Base-by-base conservation (phyloP, 257 asterid genomes). In the Solanum virginianum region DNA sequence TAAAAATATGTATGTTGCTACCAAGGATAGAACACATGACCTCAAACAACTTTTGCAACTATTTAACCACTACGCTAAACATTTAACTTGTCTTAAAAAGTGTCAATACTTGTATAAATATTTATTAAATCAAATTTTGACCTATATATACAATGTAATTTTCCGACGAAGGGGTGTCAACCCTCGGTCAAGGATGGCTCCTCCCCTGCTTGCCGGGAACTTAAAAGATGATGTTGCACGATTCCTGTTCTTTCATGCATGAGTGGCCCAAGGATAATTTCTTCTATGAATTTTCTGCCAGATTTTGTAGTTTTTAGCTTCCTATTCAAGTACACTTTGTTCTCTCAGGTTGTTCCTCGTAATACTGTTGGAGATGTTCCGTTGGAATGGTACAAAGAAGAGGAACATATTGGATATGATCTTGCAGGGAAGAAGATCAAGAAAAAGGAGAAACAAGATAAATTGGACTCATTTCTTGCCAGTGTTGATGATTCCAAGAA, bases 351-450 rank as follows among this genome's bases (percentile, higher is more conserved):
- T 88, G 91, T 91, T 77, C 98, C 99, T 83, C 98, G 94, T 81
- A 97, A 97, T 89, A 97, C 99, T 5, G 60, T 95, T 84, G 99
- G 99, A 72, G 84, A 92, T 89, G 98, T 97, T 85, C 99, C 99
- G 36, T 87, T 95, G 87, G 87, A 75, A 77, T 97, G 98, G 98
- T 97, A 97, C 91, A 86, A 89, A 87, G 98, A 97, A 68, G 99
- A 97, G 92, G 99, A 90, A 89, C 99, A 97, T 86, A 92, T 95
- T 75, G 99, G 99, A 87, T 97, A 97, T 89, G 95, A 95, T 86
- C 65, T 92, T 84, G 81, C 94, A 47, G 99, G 99, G 83, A 94
- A 88, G 95, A 97, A 97, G 93, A 94, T 97, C 53, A 97, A 93
- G 94, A 97, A 94, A 89, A 95, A 89, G 87, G 97, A 95, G 89